Conservation (phyloP, 2,329 filamentous ascomycete genomes). For the Penicillium sp. region DNA sequence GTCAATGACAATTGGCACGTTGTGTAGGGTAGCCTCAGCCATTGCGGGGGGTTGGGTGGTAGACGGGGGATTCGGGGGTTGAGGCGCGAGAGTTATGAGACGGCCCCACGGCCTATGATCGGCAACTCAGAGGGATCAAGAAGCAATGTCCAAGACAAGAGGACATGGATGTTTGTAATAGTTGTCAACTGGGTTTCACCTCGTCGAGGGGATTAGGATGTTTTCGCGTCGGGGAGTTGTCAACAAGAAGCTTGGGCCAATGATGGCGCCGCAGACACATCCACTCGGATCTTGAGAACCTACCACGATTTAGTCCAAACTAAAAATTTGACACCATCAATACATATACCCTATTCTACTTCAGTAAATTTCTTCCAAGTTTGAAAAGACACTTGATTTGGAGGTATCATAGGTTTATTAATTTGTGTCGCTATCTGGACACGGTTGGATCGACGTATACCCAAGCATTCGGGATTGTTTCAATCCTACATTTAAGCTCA, state of each 20-base stretch:
- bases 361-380: background rate
- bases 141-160: constrained; percentile 4
- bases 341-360: background rate
- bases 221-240: constrained; percentile 29
- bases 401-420: background rate
- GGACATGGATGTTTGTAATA: constrained; percentile 12
- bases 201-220: constrained; percentile 10
- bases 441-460: background rate
- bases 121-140: constrained; percentile 11
- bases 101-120: constrained; percentile 33
- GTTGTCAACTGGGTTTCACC: constrained; percentile 13
- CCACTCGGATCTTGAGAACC: background rate
- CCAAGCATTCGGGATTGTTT: background rate
- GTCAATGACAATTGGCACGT: constrained; percentile 97
- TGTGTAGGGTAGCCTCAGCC: constrained; percentile 75
- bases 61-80: constrained; percentile 17
- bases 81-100: constrained; percentile 23
- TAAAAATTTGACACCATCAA: too few relatives aligned
- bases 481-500: background rate
- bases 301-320: background rate
- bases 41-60: constrained; percentile 42
- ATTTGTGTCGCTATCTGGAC: background rate
- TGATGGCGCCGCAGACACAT: constrained; percentile 10
- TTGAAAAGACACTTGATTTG: background rate
- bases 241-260: constrained; percentile 43